A percentile compares a stretch with the other conserved stretches of the same genome.
Evolutionary conservation across 2,329 filamentous ascomycete genomes (phyloP).

Genomic region (Rhytidhysteron rufulum): DNA sequence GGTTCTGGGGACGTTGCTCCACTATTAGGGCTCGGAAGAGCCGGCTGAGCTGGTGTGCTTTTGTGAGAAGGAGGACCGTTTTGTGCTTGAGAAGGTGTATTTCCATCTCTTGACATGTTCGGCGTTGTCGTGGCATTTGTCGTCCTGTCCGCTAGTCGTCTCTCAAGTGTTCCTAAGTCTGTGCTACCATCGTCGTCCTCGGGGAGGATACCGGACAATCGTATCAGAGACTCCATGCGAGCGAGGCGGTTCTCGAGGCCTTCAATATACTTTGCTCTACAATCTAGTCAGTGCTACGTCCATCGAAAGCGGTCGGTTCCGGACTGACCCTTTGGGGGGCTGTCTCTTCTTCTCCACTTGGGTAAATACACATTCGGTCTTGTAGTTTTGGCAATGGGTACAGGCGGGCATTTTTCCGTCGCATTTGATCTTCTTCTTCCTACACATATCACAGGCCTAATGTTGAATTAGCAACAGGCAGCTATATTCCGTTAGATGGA

Average conservation of each 20-base stretch:
- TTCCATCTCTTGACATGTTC: constrained; percentile 9
- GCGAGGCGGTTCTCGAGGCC: constrained; percentile 89
- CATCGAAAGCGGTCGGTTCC: background rate
- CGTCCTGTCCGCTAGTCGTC: constrained; percentile 57
- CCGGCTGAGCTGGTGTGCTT: constrained; percentile 43
- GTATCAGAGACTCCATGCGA: constrained; percentile 91
- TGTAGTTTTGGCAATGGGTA: constrained; percentile 95
- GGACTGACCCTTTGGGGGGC: constrained; percentile 84
- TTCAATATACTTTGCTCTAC: constrained; percentile 94
- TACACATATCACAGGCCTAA: constrained; percentile 92
- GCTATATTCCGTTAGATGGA: constrained; percentile 9
- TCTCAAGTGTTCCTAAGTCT: constrained; percentile 85
- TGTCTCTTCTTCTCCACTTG: constrained; percentile 98
- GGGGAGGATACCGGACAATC: constrained; percentile 78
- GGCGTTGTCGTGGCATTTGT: constrained; percentile 22
- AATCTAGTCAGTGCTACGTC: constrained; percentile 7
- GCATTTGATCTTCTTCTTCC: constrained; percentile 96
- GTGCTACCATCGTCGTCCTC: constrained; percentile 83
- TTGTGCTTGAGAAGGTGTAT: constrained; percentile 5
- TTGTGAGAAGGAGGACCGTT: background rate
- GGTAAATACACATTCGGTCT: constrained; percentile 95
- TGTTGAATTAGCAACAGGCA: constrained; percentile 22
- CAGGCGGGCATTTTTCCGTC: constrained; percentile 94
- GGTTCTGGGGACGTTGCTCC: constrained; percentile 50
- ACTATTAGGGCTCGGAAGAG: constrained; percentile 49